Evolutionary conservation across 1,139 yeast genomes (phyloP).

Genomic region (Meyerozyma carpophila): DNA sequence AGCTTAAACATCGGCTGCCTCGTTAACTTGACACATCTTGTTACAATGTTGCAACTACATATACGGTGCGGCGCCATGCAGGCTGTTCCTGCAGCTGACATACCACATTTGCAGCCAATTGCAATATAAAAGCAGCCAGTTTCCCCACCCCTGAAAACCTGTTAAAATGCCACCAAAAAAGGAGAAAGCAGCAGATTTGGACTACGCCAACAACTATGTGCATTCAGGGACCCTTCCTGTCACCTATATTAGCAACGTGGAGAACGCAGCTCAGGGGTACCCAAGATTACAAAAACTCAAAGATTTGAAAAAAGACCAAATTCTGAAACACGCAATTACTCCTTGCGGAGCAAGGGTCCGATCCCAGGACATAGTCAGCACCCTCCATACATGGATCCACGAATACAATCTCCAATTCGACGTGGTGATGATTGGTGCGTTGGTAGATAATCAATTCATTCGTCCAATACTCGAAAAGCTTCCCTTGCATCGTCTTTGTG

Average conservation of each 20-base stretch:
- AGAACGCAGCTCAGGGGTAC: slow-evolving; percentile 71
- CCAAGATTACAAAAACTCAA: slow-evolving; percentile 73
- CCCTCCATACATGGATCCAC: slow-evolving; percentile 56
- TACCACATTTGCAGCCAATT: slow-evolving; percentile 1
- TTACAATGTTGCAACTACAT: not conserved
- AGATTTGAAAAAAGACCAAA: slow-evolving; percentile 52
- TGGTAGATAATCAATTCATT: slow-evolving; percentile 65
- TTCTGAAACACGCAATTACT: slow-evolving; percentile 42
- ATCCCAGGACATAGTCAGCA: slow-evolving; percentile 48
- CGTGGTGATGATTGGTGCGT: slow-evolving; percentile 87
- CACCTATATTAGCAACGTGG: slow-evolving; percentile 56
- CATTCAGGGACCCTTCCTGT: slow-evolving; percentile 59
- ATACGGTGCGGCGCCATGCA: not conserved
- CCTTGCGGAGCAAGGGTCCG: slow-evolving; percentile 63
- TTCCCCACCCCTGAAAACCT: not conserved
- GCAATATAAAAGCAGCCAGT: not conserved
- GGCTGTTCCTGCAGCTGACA: not conserved
- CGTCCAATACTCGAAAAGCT: slow-evolving; percentile 54
- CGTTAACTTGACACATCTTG: not conserved
- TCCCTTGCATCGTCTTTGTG: slow-evolving; percentile 68
- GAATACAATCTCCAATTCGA: slow-evolving; percentile 63
- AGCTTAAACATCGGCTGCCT: not conserved
- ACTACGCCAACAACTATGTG: slow-evolving; percentile 65
- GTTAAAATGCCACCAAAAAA: not conserved
- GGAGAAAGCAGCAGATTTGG: slow-evolving; percentile 35